Percentiles rank a stretch among this genome's conserved stretches.
These are phyloP conservation scores for Colletotrichum sansevieriae DNA, from an alignment of 2,329 filamentous ascomycete genomes.

Conservation along the genomic window DNA sequence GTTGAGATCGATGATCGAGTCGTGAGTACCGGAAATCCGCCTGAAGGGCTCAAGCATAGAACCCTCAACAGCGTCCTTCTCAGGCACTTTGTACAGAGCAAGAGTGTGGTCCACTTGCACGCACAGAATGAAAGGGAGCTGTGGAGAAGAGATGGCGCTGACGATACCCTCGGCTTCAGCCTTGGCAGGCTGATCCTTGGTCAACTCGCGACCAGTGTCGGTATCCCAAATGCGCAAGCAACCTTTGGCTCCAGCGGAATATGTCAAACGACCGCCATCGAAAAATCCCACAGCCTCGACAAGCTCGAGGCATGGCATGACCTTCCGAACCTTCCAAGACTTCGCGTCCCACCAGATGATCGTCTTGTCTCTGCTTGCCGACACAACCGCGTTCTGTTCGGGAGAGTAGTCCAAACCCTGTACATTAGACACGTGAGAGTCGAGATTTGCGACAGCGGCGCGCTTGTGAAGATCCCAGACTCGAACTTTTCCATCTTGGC, in stretches of 20 bases:
- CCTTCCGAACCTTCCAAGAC: slow-evolving; percentile 85
- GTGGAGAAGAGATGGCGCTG: slow-evolving; percentile 75
- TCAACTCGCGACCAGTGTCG: slow-evolving; percentile 82
- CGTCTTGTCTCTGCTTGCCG: slow-evolving; percentile 92
- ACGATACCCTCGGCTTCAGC: slow-evolving; percentile 77
- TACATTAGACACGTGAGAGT: slow-evolving; percentile 97
- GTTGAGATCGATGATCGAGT: slow-evolving; percentile 95
- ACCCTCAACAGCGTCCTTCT: slow-evolving; percentile 48
- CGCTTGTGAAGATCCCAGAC: slow-evolving; percentile 93
- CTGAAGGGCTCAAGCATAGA: slow-evolving; percentile 67
- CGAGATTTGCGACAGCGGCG: slow-evolving; percentile 80
- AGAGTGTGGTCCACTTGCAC: slow-evolving; percentile 93
- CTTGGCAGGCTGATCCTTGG: slow-evolving; percentile 75
- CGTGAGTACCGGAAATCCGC: slow-evolving; percentile 94
- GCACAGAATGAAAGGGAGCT: slow-evolving; percentile 79
- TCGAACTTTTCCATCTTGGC: slow-evolving; percentile 91
- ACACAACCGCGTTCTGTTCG: slow-evolving; percentile 81
- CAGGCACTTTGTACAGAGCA: slow-evolving; percentile 73
- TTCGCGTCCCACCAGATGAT: slow-evolving; percentile 90
- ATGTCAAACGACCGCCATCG: slow-evolving; percentile 77
- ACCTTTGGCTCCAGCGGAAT: slow-evolving; percentile 87
- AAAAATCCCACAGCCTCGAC: slow-evolving; percentile 89
- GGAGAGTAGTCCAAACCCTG: slow-evolving; percentile 85
- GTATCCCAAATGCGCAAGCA: slow-evolving; percentile 87
- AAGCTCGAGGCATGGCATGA: slow-evolving; percentile 87